Conservation (phyloP, 2,329 filamentous ascomycete genomes). For the Xenoacremonium recifei region DNA sequence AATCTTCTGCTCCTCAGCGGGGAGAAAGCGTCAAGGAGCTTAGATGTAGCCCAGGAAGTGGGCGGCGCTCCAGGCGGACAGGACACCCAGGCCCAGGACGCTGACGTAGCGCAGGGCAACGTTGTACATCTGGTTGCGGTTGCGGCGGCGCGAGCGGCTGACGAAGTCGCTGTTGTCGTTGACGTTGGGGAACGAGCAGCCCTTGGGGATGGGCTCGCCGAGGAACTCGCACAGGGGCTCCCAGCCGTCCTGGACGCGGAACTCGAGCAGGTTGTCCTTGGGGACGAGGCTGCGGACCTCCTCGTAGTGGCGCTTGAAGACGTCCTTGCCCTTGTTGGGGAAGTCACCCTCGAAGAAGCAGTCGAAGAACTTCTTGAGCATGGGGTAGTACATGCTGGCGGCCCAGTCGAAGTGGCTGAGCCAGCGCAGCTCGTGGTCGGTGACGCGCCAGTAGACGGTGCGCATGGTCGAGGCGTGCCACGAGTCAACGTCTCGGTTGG, state of each 20-base stretch:
- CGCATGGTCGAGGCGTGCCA: constrained; percentile 63
- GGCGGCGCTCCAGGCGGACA: constrained; percentile 7
- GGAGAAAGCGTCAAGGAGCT: background rate
- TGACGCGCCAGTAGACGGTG: constrained; percentile 66
- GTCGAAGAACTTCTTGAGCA: constrained; percentile 68
- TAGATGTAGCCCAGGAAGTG: constrained; percentile 10
- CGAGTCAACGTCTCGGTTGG: constrained; percentile 63
- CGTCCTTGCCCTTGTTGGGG: constrained; percentile 61
- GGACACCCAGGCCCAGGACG: constrained; percentile 13
- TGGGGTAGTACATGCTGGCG: constrained; percentile 66
- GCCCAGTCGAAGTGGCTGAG: constrained; percentile 54
- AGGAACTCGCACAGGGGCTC: constrained; percentile 36
- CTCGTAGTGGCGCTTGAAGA: constrained; percentile 47
- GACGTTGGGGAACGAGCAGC: constrained; percentile 33
- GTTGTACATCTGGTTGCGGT: constrained; percentile 35
- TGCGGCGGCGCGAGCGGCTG: constrained; percentile 28
- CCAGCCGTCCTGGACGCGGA: constrained; percentile 35
- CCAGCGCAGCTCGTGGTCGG: constrained; percentile 53
- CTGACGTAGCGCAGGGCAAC: constrained; percentile 26
- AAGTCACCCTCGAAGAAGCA: constrained; percentile 69
- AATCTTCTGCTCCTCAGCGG: background rate
- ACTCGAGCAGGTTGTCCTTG: constrained; percentile 33
- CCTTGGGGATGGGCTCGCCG: constrained; percentile 32
- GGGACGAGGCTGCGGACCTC: constrained; percentile 32
- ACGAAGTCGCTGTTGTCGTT: constrained; percentile 37